Base-by-base conservation (phyloP, 73 alveolate genomes). In the Paramecium octaurelia region DNA sequence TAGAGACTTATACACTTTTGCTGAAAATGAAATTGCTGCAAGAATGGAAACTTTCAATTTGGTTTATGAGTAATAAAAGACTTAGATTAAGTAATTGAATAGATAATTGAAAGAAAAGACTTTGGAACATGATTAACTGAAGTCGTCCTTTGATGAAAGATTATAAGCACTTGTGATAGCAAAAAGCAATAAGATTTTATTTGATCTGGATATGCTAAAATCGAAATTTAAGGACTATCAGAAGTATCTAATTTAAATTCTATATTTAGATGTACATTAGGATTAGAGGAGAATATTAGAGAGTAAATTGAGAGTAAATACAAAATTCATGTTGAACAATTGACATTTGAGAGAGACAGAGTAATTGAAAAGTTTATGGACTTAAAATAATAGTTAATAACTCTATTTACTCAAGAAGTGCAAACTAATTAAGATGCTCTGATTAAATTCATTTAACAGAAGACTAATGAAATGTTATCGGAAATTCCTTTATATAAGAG, bases 1-100 rank as follows among this genome's bases (percentile, higher is more conserved):
- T 42, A 75, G 88, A 38, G 88, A 75, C n/a, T 42, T 75, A 36
- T 75, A 38, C 10, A 75, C 58, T 11, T 75, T 75, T 75, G 60
- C 68, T 4, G 88, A 75, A 20, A 75, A 42, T 38, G 88, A 75
- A 36, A 34, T 75, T 3, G 16, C 38, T n/a, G 46, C 60, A 20
- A 29, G 88, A 35, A 38, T 38, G 88, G 88, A 75, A 21, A 75
- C 88, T 1, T 75, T 75, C 12, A 75, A 75, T 75, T 21, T 38
- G 2, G 5, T 36, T 38, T 75, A 29, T 75, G 88, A 75, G 14
- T 75, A 21, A n/a, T 75, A 38, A 18, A 29, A 38, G 6, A 35
- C 38, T 8, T 24, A 75, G 16, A 75, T 75, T 18, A 75, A 75
- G 2, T 38, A 75, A 38, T 75, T 38, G 69, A 38, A 75, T 10